Evolutionary conservation across 108 stramenopile species (phyloP).

Genomic region (Skeletonema tropicum): DNA sequence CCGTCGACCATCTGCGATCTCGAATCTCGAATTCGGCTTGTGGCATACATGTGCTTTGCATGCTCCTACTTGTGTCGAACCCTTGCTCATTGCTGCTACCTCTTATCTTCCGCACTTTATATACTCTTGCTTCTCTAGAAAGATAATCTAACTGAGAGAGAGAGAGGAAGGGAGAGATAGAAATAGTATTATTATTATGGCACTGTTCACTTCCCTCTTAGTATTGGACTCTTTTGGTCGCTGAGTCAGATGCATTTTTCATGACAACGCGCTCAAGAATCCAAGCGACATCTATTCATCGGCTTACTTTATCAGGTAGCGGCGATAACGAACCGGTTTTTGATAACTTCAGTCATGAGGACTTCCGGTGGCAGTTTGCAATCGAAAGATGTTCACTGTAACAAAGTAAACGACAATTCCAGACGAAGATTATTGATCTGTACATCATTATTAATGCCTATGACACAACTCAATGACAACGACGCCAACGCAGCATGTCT

Average conservation of each 20-base stretch:
- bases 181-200: neutral
- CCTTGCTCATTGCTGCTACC: no score
- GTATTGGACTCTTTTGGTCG: neutral
- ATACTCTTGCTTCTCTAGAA: no score
- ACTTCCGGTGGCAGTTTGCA: neutral
- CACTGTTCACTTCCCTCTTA: neutral
- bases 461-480: constrained; percentile 9
- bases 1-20: no score
- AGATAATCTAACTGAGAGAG: no score
- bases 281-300: no score
- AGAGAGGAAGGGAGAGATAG: no score
- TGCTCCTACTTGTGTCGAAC: no score
- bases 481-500: constrained; percentile 63
- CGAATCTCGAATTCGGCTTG: no score
- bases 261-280: neutral
- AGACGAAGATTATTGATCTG: neutral
- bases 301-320: neutral
- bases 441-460: neutral
- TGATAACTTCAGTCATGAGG: neutral
- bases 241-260: neutral
- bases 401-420: neutral
- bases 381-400: no score
- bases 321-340: no score
- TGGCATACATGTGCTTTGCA: no score
- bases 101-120: no score